phyloP scores from a whole-genome alignment of 352 stramenopile species.

The Phytophthora hibernalis region DNA sequence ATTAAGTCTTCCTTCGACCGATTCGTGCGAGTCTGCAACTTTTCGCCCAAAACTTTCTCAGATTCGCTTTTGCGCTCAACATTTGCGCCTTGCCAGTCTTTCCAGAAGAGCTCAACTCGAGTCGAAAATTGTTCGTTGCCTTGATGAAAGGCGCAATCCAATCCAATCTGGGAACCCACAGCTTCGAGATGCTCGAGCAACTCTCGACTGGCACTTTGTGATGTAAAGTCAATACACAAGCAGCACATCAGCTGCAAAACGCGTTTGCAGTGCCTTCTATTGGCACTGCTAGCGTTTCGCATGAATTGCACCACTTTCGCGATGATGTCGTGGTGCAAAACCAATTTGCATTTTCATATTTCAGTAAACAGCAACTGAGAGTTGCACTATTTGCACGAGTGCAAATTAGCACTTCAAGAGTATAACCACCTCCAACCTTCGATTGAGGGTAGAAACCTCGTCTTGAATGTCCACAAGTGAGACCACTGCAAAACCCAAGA shows the following conservation, averaged over 20 bases:
- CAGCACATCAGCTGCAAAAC: slow-evolving; percentile 50
- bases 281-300: slow-evolving; percentile 9
- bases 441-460: slow-evolving; percentile 6
- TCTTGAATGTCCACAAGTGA: background rate
- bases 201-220: slow-evolving; percentile 25
- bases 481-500: slow-evolving; percentile 29
- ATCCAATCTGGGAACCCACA: slow-evolving; percentile 21
- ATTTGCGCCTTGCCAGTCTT: slow-evolving; percentile 31
- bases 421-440: slow-evolving; percentile 29
- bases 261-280: slow-evolving; percentile 36
- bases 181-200: slow-evolving; percentile 32
- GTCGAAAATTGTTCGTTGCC: background rate
- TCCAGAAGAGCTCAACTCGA: slow-evolving; percentile 38
- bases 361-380: slow-evolving; percentile 34
- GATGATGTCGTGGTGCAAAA: slow-evolving; percentile 27
- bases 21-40: background rate
- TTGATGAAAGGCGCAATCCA: slow-evolving; percentile 37
- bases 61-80: background rate
- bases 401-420: slow-evolving; percentile 28
- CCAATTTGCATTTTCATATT: slow-evolving; percentile 41
- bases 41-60: slow-evolving; percentile 10
- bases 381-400: slow-evolving; percentile 27
- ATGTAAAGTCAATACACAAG: slow-evolving; percentile 39
- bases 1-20: background rate
- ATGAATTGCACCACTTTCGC: slow-evolving; percentile 25